Evolutionary conservation across 1,284 basidiomycete species (phyloP).

Genomic region (Trametes hirsuta): DNA sequence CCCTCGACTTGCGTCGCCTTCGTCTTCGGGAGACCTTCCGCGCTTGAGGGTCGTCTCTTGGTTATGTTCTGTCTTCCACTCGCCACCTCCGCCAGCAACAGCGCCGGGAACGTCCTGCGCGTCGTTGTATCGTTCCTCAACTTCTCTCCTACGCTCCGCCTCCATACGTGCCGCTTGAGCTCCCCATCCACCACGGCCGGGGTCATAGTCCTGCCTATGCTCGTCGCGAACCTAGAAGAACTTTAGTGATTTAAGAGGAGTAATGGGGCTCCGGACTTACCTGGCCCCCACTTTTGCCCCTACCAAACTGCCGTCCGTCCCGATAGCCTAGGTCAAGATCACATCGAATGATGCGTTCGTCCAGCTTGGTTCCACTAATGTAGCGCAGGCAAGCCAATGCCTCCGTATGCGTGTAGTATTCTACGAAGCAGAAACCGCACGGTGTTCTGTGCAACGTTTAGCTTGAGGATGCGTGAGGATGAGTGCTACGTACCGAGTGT

Average conservation of each 20-base stretch:
- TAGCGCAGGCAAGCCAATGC: conserved; percentile 93
- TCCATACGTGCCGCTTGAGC: conserved; percentile 81
- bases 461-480: not conserved
- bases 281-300: conserved; percentile 97
- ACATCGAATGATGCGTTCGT: conserved; percentile 97
- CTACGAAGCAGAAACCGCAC: conserved; percentile 99
- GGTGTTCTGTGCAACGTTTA: conserved; percentile 70
- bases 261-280: conserved; percentile 39
- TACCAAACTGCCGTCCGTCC: conserved; percentile 96
- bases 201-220: conserved; percentile 96
- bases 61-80: conserved; percentile 68
- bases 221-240: conserved; percentile 80
- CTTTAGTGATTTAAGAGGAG: not conserved
- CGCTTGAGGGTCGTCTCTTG: conserved; percentile 56
- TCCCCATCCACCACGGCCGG: conserved; percentile 96
- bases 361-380: conserved; percentile 97
- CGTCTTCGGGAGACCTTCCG: conserved; percentile 71
- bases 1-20: conserved; percentile 57
- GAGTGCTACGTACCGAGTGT: conserved; percentile 70
- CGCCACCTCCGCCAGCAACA: conserved; percentile 83
- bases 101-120: conserved; percentile 78
- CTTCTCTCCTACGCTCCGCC: conserved; percentile 79
- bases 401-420: conserved; percentile 96
- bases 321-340: conserved; percentile 98
- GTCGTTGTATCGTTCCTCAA: conserved; percentile 90